phyloP scores from a whole-genome alignment of 768 basidiomycete genomes.

The Boletus pseudopeckii region DNA sequence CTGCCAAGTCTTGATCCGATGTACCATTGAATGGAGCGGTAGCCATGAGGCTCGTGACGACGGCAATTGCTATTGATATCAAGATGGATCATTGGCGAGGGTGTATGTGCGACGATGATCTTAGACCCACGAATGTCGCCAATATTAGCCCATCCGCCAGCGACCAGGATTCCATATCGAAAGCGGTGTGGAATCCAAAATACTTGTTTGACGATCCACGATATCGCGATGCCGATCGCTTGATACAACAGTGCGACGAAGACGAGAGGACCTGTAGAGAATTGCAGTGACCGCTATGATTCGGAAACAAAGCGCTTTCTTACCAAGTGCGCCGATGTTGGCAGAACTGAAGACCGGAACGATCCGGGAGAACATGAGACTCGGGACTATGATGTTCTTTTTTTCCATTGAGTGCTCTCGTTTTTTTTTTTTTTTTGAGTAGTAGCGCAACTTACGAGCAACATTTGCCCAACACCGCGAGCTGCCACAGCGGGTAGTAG shows the following conservation, averaged over 20 bases:
- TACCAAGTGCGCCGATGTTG: slow-evolving; percentile 55
- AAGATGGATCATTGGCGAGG: background rate
- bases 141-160: slow-evolving; percentile 67
- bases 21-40: slow-evolving; percentile 59
- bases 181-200: slow-evolving; percentile 82
- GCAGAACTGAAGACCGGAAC: slow-evolving; percentile 60
- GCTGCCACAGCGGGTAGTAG: slow-evolving; percentile 59
- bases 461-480: slow-evolving; percentile 55
- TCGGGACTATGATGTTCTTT: slow-evolving; percentile 58
- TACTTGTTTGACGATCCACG: slow-evolving; percentile 53
- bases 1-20: slow-evolving; percentile 54
- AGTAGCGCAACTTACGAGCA: slow-evolving; percentile 38
- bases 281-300: background rate
- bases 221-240: slow-evolving; percentile 48
- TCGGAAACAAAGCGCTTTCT: background rate
- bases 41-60: slow-evolving; percentile 60
- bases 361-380: slow-evolving; percentile 69
- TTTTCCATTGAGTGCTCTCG: background rate
- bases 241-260: slow-evolving; percentile 62
- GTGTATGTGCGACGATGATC: background rate
- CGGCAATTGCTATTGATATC: slow-evolving; percentile 50
- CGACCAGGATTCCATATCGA: slow-evolving; percentile 64
- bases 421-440: no score
- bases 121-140: slow-evolving; percentile 61
- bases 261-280: slow-evolving; percentile 54